phyloP scores from a whole-genome alignment of 2,329 filamentous ascomycete genomes.

The Davidsoniella neocaledoniae region DNA sequence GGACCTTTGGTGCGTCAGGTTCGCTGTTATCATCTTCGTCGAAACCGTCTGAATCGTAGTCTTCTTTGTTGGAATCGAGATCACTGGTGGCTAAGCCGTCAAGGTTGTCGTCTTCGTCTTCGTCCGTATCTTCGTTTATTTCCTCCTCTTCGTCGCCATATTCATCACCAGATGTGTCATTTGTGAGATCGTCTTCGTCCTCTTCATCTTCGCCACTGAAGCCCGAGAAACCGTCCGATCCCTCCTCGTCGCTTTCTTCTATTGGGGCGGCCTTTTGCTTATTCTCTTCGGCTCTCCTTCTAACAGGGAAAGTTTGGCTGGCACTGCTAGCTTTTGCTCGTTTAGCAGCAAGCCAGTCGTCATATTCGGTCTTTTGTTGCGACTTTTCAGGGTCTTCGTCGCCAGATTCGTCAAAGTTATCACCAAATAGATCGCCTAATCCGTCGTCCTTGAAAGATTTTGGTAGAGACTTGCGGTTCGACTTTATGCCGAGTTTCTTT shows the following conservation, averaged over 20 bases:
- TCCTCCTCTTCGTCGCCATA: neutral
- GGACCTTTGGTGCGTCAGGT: slow-evolving; percentile 22
- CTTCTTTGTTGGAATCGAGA: slow-evolving; percentile 12
- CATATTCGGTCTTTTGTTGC: slow-evolving; percentile 41
- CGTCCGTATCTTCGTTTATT: neutral
- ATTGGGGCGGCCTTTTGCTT: neutral
- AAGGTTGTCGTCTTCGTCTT: neutral
- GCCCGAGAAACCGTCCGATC: slow-evolving; percentile 1
- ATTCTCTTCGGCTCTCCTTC: neutral
- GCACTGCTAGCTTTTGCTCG: neutral
- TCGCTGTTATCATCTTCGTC: slow-evolving; percentile 20
- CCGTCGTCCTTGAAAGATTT: slow-evolving; percentile 69
- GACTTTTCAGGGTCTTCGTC: slow-evolving; percentile 40
- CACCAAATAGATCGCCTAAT: slow-evolving; percentile 59
- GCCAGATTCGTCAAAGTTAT: slow-evolving; percentile 36
- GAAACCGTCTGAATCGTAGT: slow-evolving; percentile 12
- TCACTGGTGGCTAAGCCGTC: slow-evolving; percentile 12
- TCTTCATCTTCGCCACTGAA: neutral
- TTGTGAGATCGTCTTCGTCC: neutral
- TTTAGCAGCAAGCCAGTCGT: slow-evolving; percentile 37
- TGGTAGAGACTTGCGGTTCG: slow-evolving; percentile 55
- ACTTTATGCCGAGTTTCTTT: slow-evolving; percentile 68
- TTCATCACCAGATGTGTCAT: neutral
- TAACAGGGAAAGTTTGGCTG: neutral
- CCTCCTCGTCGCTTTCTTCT: neutral